Conservation (phyloP, 192 early-diverging fungal species). For the Piromyces sp. region DNA sequence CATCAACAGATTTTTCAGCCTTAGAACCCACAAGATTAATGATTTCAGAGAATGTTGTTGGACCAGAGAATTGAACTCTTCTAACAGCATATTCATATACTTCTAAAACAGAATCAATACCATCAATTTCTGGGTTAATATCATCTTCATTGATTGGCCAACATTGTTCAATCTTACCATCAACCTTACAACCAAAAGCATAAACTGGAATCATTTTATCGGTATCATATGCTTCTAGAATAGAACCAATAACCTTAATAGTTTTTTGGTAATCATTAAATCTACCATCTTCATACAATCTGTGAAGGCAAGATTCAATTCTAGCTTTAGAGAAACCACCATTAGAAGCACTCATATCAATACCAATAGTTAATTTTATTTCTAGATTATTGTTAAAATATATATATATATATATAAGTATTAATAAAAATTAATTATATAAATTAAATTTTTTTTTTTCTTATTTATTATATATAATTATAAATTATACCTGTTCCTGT, state of each 20-base stretch:
- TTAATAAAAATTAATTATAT: no score
- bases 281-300: slow-evolving; percentile 4
- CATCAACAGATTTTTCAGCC: background rate
- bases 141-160: slow-evolving; percentile 22
- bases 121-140: slow-evolving; percentile 25
- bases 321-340: slow-evolving; percentile 17
- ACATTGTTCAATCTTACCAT: slow-evolving; percentile 15
- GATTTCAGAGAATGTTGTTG: slow-evolving; percentile 29
- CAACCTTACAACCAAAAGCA: slow-evolving; percentile 30
- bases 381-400: slow-evolving; percentile 4
- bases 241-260: slow-evolving; percentile 19
- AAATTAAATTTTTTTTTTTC: no score
- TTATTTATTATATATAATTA: background rate
- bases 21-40: background rate
- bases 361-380: slow-evolving; percentile 21
- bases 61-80: slow-evolving; percentile 20
- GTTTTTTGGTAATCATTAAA: slow-evolving; percentile 28
- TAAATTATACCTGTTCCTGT: background rate
- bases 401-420: no score
- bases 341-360: slow-evolving; percentile 37
- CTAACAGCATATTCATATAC: slow-evolving; percentile 19
- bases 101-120: slow-evolving; percentile 22
- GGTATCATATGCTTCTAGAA: slow-evolving; percentile 22
- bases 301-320: slow-evolving; percentile 23
- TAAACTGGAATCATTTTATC: slow-evolving; percentile 27